Conservation (phyloP, 345 rosid genomes). For the Xanthoceras sorbifolium region DNA sequence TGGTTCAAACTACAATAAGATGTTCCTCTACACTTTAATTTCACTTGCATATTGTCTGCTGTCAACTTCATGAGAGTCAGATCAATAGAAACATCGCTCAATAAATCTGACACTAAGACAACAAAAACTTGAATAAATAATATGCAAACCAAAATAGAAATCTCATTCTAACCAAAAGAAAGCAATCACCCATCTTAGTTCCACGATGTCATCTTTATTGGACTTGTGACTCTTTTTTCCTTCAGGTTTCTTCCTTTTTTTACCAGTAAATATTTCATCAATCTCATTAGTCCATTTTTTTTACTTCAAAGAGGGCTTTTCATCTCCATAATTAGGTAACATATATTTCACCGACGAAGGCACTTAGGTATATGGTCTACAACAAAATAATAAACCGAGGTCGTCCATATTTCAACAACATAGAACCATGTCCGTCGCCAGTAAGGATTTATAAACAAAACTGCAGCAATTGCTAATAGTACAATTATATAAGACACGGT, state of each 20-base stretch:
- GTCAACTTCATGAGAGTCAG: not conserved
- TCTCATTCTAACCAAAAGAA: no score
- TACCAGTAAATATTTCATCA: slow-evolving; percentile 16
- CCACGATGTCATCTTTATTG: not conserved
- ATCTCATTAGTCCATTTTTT: slow-evolving; percentile 12
- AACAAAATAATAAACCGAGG: not conserved
- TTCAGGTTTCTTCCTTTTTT: slow-evolving; percentile 17
- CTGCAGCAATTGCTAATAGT: not conserved
- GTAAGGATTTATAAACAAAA: slow-evolving; percentile 18
- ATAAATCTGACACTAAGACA: not conserved
- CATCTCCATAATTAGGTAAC: no score
- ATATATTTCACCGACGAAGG: no score
- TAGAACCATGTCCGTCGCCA: slow-evolving; percentile 18
- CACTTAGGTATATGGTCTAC: no score
- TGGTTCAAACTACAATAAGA: no score
- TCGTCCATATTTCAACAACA: not conserved
- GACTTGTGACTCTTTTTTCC: slow-evolving; percentile 1
- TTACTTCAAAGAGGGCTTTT: not conserved
- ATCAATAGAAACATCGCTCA: not conserved
- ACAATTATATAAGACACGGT: not conserved
- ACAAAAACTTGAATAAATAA: not conserved
- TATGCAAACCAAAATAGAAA: not conserved
- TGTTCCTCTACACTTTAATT: no score
- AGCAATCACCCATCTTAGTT: not conserved
- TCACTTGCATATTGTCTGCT: no score